phyloP scores from a whole-genome alignment of 345 rosid genomes.

The Linum tenue region DNA sequence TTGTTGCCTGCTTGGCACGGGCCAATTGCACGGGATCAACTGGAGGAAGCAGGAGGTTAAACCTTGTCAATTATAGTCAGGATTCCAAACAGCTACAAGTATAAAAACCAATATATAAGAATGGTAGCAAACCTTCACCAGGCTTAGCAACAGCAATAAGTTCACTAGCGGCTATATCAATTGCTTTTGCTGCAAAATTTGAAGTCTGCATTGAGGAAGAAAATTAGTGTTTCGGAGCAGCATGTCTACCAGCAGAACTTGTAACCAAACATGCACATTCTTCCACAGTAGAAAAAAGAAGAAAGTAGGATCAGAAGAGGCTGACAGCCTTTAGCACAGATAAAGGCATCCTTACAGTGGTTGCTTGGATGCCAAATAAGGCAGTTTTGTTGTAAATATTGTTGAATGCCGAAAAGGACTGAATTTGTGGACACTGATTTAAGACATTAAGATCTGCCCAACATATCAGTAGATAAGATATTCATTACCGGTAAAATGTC shows the following conservation, averaged over 20 bases:
- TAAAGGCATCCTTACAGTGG: constrained; percentile 42
- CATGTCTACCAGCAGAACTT: background rate
- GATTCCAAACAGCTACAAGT: background rate
- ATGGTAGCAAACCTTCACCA: constrained; percentile 11
- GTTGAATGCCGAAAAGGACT: constrained; percentile 75
- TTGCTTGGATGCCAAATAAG: constrained; percentile 71
- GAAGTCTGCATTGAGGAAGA: constrained; percentile 12
- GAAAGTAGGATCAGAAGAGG: background rate
- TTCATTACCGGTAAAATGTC: background rate
- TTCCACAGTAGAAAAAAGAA: background rate
- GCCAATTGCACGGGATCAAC: constrained; percentile 19
- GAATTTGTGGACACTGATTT: constrained; percentile 59
- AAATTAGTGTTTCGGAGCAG: background rate
- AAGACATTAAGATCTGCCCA: constrained; percentile 63
- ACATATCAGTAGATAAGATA: constrained; percentile 1
- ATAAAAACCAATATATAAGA: background rate
- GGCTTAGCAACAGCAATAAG: constrained; percentile 11
- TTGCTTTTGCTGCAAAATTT: constrained; percentile 14
- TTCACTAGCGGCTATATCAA: constrained; percentile 13
- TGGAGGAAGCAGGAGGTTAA: constrained; percentile 6
- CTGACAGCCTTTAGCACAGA: background rate
- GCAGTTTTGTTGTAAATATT: constrained; percentile 65
- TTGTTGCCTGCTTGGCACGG: constrained; percentile 15
- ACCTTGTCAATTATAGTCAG: constrained; percentile 1
- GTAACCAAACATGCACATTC: constrained; percentile 7